Evolutionary conservation across 2,329 filamentous ascomycete species (phyloP).

Genomic region (Cladosporium sp.): DNA sequence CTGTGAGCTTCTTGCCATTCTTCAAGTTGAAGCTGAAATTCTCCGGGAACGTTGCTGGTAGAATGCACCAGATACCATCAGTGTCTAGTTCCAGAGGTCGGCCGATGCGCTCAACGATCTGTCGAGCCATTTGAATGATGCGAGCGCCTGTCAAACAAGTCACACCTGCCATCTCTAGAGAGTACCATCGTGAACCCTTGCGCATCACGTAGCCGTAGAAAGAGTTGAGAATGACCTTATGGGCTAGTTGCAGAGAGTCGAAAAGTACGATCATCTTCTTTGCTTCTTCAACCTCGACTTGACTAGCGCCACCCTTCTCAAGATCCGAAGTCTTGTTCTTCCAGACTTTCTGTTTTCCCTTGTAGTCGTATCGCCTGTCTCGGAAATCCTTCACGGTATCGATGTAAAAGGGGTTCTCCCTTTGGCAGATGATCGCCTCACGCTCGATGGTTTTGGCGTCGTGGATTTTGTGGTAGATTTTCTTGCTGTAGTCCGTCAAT

Average conservation of each 20-base stretch:
- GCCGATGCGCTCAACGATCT: slow-evolving; percentile 89
- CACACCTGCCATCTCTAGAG: slow-evolving; percentile 98
- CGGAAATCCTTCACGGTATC: slow-evolving; percentile 94
- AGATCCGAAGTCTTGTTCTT: slow-evolving; percentile 90
- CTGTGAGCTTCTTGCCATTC: slow-evolving; percentile 92
- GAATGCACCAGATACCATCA: slow-evolving; percentile 99
- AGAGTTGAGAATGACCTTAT: slow-evolving; percentile 98
- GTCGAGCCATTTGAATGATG: slow-evolving; percentile 94
- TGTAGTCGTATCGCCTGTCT: slow-evolving; percentile 97
- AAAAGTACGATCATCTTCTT: slow-evolving; percentile 99
- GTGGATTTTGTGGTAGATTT: slow-evolving; percentile 99
- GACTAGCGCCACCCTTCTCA: slow-evolving; percentile 73
- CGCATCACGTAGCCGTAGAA: slow-evolving; percentile 99
- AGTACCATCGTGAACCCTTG: slow-evolving; percentile 98
- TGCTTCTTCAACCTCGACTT: slow-evolving; percentile 78
- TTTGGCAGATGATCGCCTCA: slow-evolving; percentile 96
- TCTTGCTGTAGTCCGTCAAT: slow-evolving; percentile 89
- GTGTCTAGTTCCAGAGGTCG: slow-evolving; percentile 92
- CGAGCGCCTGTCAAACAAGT: slow-evolving; percentile 94
- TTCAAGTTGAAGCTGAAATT: slow-evolving; percentile 94
- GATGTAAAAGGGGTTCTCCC: slow-evolving; percentile 98
- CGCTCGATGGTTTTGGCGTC: slow-evolving; percentile 88
- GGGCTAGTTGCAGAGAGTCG: slow-evolving; percentile 91
- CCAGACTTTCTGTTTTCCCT: slow-evolving; percentile 97
- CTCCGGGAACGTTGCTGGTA: slow-evolving; percentile 92